A percentile compares a stretch with the other conserved stretches of the same genome.
Evolutionary conservation across 768 basidiomycete species (phyloP).

Genomic region (Gyrodon lividus): DNA sequence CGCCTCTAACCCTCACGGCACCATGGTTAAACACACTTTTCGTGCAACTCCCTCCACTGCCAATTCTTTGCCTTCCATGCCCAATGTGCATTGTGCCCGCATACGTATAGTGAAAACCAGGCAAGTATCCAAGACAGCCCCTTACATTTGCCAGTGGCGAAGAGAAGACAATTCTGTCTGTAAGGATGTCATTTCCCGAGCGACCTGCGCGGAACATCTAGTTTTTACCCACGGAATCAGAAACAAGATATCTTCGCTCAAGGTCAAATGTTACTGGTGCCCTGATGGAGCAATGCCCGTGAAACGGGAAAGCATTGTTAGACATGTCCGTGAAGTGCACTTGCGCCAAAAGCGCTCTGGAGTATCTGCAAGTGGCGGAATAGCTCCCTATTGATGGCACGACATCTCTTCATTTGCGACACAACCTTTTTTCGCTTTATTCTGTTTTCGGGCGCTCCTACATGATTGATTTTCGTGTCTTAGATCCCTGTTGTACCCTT

Average conservation of each 20-base stretch:
- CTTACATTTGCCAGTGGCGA: neutral
- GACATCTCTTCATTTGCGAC: no score
- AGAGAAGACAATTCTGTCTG: neutral
- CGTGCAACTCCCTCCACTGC: neutral
- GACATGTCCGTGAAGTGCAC: neutral
- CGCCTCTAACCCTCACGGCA: neutral
- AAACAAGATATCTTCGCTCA: neutral
- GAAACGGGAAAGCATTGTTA: neutral
- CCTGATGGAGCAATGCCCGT: neutral
- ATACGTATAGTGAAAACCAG: neutral
- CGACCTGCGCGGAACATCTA: neutral
- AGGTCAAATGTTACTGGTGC: neutral
- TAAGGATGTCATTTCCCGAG: neutral
- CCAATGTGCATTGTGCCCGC: no score
- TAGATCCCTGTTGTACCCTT: no score
- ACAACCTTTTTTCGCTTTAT: no score
- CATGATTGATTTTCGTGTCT: no score
- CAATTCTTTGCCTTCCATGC: neutral
- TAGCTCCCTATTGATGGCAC: no score
- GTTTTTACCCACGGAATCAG: neutral
- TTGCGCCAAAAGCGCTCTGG: neutral
- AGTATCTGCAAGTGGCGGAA: no score
- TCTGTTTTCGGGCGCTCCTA: no score
- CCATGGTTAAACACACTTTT: neutral
- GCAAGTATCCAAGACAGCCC: neutral